Evolutionary conservation across 2,329 filamentous ascomycete species (phyloP), one percentile per base, ranked within the genome.

Genomic region (Sclerotinia sclerotiorum): DNA sequence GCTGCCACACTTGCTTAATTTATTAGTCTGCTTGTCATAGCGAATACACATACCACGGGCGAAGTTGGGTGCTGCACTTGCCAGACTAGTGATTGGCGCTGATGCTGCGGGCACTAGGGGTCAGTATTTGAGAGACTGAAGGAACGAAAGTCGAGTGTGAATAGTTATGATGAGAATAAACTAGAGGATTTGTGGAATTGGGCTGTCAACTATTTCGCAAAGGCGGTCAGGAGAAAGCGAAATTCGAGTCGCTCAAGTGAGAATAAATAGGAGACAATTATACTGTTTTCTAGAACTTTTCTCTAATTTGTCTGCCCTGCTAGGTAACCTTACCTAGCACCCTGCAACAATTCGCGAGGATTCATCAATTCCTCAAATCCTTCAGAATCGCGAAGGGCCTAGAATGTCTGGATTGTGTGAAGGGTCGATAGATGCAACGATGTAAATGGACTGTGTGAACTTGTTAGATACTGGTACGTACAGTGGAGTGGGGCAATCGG

Each of bases 121-220:
- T 0, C 76, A 75, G 55, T 85, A 85, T 72, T 79, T 74, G 81
- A 84, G 72, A 81, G 78, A 0, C 70, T 62, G 54, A 79, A 77
- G 70, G 72, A 78, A 70, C 81, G 81, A 21, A 73, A 75, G 69
- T 81, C 78, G 11, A 83, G 82, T 70, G 73, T 74, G 27, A 79
- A 78, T 52, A 85, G 82, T 70, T 81, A 82, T 69, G 77, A 81
- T 61, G 75, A 78, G 73, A 71, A 65, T 32, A 82, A 83, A 72
- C 83, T 84, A 73, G 80, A 85, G 21, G 82, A 84, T 70, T 69
- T 84, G 44, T 84, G 81, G 81, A 65, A 75, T 32, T 85, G 82
- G 83, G 85, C 82, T 13, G 73, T 83, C 19, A 75, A 77, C 42
- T 74, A 72, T 69, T 65, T 79, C 44, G 75, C 76, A 52, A 35